phyloP scores from a whole-genome alignment of 768 basidiomycete species.

The Russula earlei region DNA sequence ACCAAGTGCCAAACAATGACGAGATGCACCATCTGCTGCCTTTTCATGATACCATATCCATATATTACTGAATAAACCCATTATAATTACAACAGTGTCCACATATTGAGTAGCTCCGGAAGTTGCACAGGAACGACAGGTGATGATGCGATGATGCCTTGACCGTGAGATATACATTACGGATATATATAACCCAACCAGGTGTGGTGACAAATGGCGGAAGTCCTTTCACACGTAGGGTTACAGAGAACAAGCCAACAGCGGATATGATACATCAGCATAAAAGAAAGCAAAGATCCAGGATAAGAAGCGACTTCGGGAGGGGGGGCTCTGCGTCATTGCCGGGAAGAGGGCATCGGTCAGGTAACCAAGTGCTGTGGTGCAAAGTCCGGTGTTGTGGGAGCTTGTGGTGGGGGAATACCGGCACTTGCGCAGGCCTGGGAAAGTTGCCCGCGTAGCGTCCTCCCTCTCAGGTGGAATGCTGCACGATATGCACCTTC shows the following conservation, averaged over 20 bases:
- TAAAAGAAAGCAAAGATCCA: background rate
- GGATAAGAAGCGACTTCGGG: background rate
- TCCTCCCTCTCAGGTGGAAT: constrained; percentile 21
- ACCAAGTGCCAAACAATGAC: background rate
- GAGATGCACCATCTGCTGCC: background rate
- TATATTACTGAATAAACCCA: constrained; percentile 8
- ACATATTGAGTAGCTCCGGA: constrained; percentile 1
- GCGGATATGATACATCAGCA: constrained; percentile 2
- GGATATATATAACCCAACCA: constrained; percentile 3
- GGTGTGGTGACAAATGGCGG: background rate
- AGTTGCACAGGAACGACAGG: background rate
- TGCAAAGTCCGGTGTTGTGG: background rate
- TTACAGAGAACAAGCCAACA: constrained; percentile 2
- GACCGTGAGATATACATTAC: constrained; percentile 5
- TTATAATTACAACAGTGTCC: constrained; percentile 2
- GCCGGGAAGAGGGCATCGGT: background rate
- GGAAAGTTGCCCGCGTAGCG: constrained; percentile 22
- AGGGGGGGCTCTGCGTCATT: background rate
- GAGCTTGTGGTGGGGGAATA: constrained; percentile 20
- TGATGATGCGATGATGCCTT: background rate
- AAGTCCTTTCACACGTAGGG: background rate
- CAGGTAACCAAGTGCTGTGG: background rate
- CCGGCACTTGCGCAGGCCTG: constrained; percentile 22
- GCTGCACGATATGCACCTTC: constrained; percentile 7
- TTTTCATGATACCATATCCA: background rate